Conservation (phyloP, 2,329 filamentous ascomycete genomes). For the Diplodia intermedia region DNA sequence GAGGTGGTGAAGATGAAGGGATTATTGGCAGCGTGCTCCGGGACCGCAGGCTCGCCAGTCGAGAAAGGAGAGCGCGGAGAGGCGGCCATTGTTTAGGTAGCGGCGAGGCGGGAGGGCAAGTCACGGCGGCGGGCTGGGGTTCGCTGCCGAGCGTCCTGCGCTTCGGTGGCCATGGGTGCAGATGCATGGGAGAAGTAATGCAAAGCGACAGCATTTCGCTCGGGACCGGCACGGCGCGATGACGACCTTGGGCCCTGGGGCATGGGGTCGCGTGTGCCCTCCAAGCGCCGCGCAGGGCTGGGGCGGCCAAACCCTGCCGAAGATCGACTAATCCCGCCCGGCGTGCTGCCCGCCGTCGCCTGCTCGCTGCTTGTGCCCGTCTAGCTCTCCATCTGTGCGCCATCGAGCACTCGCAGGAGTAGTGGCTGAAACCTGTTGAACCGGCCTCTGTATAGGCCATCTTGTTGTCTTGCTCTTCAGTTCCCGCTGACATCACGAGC, state of each 20-base stretch:
- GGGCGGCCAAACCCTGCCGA: background rate
- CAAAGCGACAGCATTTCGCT: conserved; percentile 1
- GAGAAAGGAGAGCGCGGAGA: background rate
- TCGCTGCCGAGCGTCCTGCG: conserved; percentile 14
- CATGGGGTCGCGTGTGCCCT: conserved; percentile 13
- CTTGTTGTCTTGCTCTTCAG: background rate
- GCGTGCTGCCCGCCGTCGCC: conserved; percentile 3
- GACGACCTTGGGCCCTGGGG: conserved; percentile 7
- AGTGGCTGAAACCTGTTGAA: conserved; percentile 11
- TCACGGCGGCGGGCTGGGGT: background rate
- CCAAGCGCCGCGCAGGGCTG: conserved; percentile 11
- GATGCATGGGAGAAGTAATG: background rate
- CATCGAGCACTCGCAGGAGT: background rate
- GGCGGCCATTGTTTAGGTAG: conserved; percentile 2
- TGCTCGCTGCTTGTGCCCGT: background rate
- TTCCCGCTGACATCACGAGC: conserved; percentile 15
- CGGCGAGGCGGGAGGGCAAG: background rate
- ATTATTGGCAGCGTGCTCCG: background rate
- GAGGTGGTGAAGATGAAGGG: conserved; percentile 15
- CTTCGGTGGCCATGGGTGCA: background rate
- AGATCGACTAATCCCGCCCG: conserved; percentile 2
- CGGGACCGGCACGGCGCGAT: conserved; percentile 15
- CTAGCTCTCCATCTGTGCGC: background rate
- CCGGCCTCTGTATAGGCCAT: background rate
- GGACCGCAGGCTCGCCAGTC: background rate